Percentiles rank a stretch among this genome's conserved stretches.
These are phyloP conservation scores for Zizania palustris DNA, from an alignment of 202 grass and related monocot species.

Conservation along the genomic window DNA sequence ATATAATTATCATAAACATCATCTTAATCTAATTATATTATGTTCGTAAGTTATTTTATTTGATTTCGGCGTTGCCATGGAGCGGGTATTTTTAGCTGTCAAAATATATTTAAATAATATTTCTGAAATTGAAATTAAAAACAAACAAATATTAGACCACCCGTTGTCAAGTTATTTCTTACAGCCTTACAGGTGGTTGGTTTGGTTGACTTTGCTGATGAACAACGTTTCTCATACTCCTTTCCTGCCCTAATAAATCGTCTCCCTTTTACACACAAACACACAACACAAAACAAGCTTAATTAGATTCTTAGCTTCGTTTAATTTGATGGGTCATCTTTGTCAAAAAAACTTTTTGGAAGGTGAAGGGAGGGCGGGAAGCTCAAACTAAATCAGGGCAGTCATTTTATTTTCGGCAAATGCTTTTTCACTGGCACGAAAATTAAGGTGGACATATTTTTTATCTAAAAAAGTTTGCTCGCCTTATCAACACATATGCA, in stretches of 20 bases:
- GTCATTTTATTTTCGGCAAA: neutral
- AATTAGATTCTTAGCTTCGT: conserved; percentile 14
- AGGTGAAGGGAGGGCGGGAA: neutral
- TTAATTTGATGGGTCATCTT: conserved; percentile 5
- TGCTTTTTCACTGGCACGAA: conserved; percentile 1
- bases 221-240: conserved; percentile 9
- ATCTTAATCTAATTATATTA: neutral
- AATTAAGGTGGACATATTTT: neutral
- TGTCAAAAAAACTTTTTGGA: conserved; percentile 17
- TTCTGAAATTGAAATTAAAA: neutral
- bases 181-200: neutral
- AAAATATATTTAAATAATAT: neutral
- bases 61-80: neutral
- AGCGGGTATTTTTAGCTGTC: neutral
- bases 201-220: conserved; percentile 29
- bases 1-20: no score
- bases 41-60: neutral
- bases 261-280: neutral
- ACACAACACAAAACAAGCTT: conserved; percentile 7
- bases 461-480: neutral
- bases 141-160: neutral
- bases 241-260: neutral
- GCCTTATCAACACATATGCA: neutral
- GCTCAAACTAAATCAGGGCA: neutral
- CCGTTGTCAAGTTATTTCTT: neutral